Conservation (phyloP, 75 land plant species). For the Ceratopteris richardii region DNA sequence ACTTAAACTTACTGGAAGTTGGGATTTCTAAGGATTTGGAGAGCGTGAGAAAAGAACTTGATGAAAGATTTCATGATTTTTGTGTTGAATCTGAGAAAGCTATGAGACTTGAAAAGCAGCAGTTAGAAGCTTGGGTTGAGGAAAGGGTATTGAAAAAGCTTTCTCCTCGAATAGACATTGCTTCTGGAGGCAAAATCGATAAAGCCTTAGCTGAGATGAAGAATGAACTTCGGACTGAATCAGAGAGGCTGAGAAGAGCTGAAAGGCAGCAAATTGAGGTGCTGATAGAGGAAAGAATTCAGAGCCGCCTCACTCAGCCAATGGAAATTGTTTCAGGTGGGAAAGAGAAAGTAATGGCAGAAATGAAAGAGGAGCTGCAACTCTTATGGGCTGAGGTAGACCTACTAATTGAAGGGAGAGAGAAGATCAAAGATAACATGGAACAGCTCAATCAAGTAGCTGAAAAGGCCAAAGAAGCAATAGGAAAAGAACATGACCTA, state of each 20-base stretch:
- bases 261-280: slow-evolving; percentile 19
- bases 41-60: slow-evolving; percentile 1
- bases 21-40: slow-evolving; percentile 8
- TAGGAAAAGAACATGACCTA: slow-evolving; percentile 18
- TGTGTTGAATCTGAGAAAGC: background rate
- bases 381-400: slow-evolving; percentile 32
- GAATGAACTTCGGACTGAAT: slow-evolving; percentile 6
- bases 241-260: slow-evolving; percentile 15
- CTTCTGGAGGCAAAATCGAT: background rate
- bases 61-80: background rate
- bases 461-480: slow-evolving; percentile 20
- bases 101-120: slow-evolving; percentile 5
- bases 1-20: background rate
- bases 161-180: background rate
- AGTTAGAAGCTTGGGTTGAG: background rate
- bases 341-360: slow-evolving; percentile 13
- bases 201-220: background rate
- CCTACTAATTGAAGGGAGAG: slow-evolving; percentile 22
- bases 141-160: slow-evolving; percentile 1
- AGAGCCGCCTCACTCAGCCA: slow-evolving; percentile 11
- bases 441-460: slow-evolving; percentile 22
- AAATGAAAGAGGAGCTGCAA: slow-evolving; percentile 20
- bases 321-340: slow-evolving; percentile 5
- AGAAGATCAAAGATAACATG: slow-evolving; percentile 17
- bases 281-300: slow-evolving; percentile 18